Evolutionary conservation across 495 filamentous ascomycete species (phyloP).

Genomic region (Elasticomyces elasticus): DNA sequence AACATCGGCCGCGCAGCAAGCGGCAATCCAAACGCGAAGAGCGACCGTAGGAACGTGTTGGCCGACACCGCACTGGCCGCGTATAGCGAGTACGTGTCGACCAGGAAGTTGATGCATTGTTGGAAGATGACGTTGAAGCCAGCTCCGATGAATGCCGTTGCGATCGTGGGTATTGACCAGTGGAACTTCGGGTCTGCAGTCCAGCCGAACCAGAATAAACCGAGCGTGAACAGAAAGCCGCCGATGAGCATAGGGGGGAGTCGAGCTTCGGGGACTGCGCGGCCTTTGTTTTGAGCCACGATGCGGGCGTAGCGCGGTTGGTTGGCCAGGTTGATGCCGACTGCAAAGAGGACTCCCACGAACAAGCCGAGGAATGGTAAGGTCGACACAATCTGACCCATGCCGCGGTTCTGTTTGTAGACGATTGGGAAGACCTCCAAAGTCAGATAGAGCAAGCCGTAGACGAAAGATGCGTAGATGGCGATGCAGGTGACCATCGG

Average conservation of each 20-base stretch:
- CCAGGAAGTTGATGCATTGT: slow-evolving; percentile 25
- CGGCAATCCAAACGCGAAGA: slow-evolving; percentile 22
- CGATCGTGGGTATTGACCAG: slow-evolving; percentile 27
- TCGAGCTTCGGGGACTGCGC: slow-evolving; percentile 29
- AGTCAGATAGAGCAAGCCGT: slow-evolving; percentile 32
- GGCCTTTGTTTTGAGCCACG: slow-evolving; percentile 16
- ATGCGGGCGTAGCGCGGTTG: slow-evolving; percentile 23
- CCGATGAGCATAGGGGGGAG: slow-evolving; percentile 32
- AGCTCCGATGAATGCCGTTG: slow-evolving; percentile 19
- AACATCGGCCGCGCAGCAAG: slow-evolving; percentile 24
- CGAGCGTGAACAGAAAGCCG: slow-evolving; percentile 23
- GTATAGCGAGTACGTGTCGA: slow-evolving; percentile 22
- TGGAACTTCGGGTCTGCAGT: slow-evolving; percentile 24
- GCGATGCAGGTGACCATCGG: slow-evolving; percentile 23
- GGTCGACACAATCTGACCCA: slow-evolving; percentile 35
- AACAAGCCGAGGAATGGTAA: slow-evolving; percentile 46
- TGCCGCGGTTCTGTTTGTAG: slow-evolving; percentile 41
- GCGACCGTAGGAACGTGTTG: slow-evolving; percentile 22
- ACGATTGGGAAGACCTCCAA: slow-evolving; percentile 43
- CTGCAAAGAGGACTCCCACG: slow-evolving; percentile 31
- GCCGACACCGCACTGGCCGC: slow-evolving; percentile 22
- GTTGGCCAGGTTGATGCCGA: slow-evolving; percentile 24
- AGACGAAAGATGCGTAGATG: slow-evolving; percentile 25
- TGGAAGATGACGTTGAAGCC: slow-evolving; percentile 27
- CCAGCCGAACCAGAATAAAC: slow-evolving; percentile 32